These are phyloP conservation scores for Usnea hakonensis DNA, from an alignment of 495 filamentous ascomycete species.

Conservation along the genomic window DNA sequence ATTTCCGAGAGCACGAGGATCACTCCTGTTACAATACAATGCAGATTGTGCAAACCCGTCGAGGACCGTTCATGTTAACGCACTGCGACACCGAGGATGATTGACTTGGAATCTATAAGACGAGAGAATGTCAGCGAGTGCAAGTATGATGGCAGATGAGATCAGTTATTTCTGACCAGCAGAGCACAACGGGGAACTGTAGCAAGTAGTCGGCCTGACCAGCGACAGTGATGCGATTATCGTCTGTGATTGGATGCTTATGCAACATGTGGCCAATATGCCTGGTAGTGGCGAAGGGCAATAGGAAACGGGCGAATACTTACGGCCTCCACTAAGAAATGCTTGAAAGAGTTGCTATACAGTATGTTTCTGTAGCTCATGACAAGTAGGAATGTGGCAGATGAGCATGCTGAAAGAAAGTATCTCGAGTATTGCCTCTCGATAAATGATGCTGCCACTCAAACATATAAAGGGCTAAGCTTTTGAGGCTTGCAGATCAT, in stretches of 20 bases:
- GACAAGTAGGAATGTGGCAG: too few relatives aligned
- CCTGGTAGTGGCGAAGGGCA: background rate
- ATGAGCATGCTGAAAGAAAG: too few relatives aligned
- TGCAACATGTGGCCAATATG: background rate
- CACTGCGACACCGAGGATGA: background rate
- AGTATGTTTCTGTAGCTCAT: background rate
- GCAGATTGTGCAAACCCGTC: background rate
- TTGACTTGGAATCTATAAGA: background rate
- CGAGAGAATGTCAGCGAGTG: background rate
- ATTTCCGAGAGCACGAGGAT: background rate
- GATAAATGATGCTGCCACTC: background rate
- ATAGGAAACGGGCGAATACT: background rate
- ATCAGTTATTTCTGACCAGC: background rate
- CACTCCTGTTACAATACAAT: background rate
- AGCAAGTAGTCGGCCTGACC: background rate
- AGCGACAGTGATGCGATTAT: background rate
- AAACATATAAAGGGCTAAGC: background rate
- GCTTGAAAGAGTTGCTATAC: background rate
- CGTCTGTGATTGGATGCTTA: too few relatives aligned
- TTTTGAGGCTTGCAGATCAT: constrained; percentile 1
- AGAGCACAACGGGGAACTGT: background rate
- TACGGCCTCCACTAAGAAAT: background rate
- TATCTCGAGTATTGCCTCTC: background rate
- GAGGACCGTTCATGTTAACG: background rate
- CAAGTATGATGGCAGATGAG: background rate